Percentiles rank a stretch among this genome's conserved stretches.
phyloP scores from a whole-genome alignment of 768 basidiomycete genomes.

The Kwoniella europaea region DNA sequence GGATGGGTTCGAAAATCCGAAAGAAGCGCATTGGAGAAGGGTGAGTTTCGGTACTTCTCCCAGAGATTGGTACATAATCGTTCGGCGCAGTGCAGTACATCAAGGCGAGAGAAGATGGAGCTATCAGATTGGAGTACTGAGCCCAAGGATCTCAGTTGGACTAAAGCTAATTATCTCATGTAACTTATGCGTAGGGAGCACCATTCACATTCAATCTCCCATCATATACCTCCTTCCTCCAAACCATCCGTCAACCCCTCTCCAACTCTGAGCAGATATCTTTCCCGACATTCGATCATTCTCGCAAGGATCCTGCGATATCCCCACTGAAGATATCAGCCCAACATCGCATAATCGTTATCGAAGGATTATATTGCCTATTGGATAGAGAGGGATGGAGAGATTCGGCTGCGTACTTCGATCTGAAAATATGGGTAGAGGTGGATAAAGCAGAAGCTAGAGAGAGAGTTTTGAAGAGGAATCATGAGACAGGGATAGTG shows the following conservation, averaged over 20 bases:
- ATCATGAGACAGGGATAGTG: conserved; percentile 77
- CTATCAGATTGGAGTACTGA: no score
- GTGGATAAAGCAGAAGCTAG: conserved; percentile 66
- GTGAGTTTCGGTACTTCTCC: conserved; percentile 28
- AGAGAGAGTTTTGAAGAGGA: conserved; percentile 69
- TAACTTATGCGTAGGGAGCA: conserved; percentile 64
- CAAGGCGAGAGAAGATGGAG: no score
- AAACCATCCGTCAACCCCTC: conserved; percentile 63
- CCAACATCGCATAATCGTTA: conserved; percentile 74
- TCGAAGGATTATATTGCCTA: conserved; percentile 89
- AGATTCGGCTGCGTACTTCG: conserved; percentile 68
- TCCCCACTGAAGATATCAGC: conserved; percentile 67
- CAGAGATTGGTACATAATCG: neutral
- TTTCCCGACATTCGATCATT: conserved; percentile 86
- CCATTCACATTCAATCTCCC: conserved; percentile 88
- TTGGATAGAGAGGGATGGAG: conserved; percentile 76
- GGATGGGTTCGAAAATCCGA: conserved; percentile 68
- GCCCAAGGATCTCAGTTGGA: neutral
- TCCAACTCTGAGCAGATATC: conserved; percentile 53
- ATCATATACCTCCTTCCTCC: conserved; percentile 73
- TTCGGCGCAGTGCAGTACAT: neutral
- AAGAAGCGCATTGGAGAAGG: conserved; percentile 75
- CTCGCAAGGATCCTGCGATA: conserved; percentile 79
- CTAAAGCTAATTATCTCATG: neutral
- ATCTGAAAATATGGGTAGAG: conserved; percentile 78